A percentile compares a stretch with the other conserved stretches of the same genome.
phyloP scores from a whole-genome alignment of 805 yeast species.

The Cyberlindnera maclurae region DNA sequence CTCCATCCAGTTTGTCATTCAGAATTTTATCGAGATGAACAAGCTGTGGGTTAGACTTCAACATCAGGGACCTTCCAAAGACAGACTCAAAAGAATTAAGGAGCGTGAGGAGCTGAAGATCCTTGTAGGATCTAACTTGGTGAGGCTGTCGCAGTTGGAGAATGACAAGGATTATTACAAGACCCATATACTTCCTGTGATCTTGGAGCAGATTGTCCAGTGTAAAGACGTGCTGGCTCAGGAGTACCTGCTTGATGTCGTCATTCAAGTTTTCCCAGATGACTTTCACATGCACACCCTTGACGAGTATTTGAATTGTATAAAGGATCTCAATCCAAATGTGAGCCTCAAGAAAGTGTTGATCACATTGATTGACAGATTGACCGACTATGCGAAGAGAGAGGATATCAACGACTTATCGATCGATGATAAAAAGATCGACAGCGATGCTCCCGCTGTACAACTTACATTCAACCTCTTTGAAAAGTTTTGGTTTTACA shows the following conservation, averaged over 20 bases:
- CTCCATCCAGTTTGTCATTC: conserved; percentile 69
- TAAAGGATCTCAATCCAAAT: conserved; percentile 59
- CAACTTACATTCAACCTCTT: conserved; percentile 36
- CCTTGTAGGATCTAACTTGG: conserved; percentile 87
- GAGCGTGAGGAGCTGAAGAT: conserved; percentile 89
- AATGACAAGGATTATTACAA: conserved; percentile 46
- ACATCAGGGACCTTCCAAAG: conserved; percentile 89
- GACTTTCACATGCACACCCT: conserved; percentile 78
- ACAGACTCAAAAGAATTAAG: conserved; percentile 59
- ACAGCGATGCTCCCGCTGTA: conserved; percentile 8
- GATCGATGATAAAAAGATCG: conserved; percentile 5
- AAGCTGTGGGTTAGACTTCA: conserved; percentile 95
- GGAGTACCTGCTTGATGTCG: conserved; percentile 82
- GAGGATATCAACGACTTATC: conserved; percentile 24
- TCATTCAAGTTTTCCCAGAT: conserved; percentile 92
- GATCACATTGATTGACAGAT: conserved; percentile 63
- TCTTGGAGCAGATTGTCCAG: conserved; percentile 86
- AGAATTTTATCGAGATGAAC: conserved; percentile 95
- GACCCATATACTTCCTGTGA: conserved; percentile 59
- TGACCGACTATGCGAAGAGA: conserved; percentile 46
- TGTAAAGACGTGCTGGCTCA: conserved; percentile 91
- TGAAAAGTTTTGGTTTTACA: conserved; percentile 58
- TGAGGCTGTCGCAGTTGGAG: conserved; percentile 79
- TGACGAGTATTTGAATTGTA: conserved; percentile 55
- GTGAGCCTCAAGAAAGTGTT: conserved; percentile 64